These are phyloP conservation scores for Diaporthe citriasiana DNA, from an alignment of 2,329 filamentous ascomycete species.

Conservation along the genomic window DNA sequence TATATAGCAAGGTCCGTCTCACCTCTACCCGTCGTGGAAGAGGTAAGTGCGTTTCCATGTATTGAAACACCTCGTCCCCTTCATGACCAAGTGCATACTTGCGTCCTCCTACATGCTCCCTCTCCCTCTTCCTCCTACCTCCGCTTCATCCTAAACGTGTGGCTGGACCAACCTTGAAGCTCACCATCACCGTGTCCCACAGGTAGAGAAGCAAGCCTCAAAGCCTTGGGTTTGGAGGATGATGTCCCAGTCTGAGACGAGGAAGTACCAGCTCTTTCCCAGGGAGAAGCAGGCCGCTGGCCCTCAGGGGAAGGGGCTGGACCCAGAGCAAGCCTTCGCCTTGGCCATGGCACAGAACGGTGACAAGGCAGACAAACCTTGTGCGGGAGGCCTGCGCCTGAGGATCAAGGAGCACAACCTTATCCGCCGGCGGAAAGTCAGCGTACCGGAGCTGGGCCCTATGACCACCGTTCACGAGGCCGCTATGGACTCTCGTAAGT, in stretches of 20 bases:
- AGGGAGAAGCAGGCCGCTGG: slow-evolving; percentile 62
- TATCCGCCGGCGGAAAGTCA: slow-evolving; percentile 72
- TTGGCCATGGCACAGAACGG: slow-evolving; percentile 57
- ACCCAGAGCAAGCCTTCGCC: slow-evolving; percentile 65
- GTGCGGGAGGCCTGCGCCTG: slow-evolving; percentile 59
- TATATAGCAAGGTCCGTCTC: slow-evolving; percentile 67
- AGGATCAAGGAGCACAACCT: slow-evolving; percentile 71
- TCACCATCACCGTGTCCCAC: slow-evolving; percentile 39
- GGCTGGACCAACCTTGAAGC: slow-evolving; percentile 35
- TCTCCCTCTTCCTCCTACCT: background rate
- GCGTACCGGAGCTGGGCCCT: slow-evolving; percentile 74
- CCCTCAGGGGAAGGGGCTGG: slow-evolving; percentile 60
- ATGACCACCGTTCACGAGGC: slow-evolving; percentile 79
- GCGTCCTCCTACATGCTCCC: background rate
- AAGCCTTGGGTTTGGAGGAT: slow-evolving; percentile 71
- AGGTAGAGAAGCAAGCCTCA: slow-evolving; percentile 50
- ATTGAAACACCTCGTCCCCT: slow-evolving; percentile 48
- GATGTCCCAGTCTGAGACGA: slow-evolving; percentile 68
- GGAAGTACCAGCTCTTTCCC: slow-evolving; percentile 74
- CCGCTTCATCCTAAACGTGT: slow-evolving; percentile 43
- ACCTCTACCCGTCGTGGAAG: slow-evolving; percentile 57
- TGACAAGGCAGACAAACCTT: slow-evolving; percentile 58
- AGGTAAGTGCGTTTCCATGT: slow-evolving; percentile 56
- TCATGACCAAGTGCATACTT: background rate
- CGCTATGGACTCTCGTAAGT: slow-evolving; percentile 79